phyloP scores from a whole-genome alignment of 2,329 filamentous ascomycete genomes.

The Aureobasidium sp. region DNA sequence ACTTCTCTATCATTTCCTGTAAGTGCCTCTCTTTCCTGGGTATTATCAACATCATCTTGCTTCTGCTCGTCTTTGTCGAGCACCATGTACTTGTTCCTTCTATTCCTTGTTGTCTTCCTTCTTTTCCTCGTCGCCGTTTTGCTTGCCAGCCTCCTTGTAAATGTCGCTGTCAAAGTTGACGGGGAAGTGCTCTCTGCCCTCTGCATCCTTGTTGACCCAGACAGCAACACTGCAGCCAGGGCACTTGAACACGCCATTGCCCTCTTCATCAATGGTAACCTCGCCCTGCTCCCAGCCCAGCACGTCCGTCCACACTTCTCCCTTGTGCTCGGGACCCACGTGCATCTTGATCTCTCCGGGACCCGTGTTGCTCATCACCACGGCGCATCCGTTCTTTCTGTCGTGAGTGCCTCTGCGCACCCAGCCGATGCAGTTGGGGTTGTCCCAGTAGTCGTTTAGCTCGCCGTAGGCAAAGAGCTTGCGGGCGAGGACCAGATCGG shows the following conservation, averaged over 20 bases:
- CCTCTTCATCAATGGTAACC: conserved; percentile 52
- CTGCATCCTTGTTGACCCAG: conserved; percentile 53
- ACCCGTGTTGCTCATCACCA: conserved; percentile 33
- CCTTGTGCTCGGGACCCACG: conserved; percentile 45
- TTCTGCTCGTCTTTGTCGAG: neutral
- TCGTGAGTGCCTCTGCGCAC: conserved; percentile 46
- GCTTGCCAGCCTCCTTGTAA: conserved; percentile 16
- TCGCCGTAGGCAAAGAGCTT: conserved; percentile 59
- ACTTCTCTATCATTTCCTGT: neutral
- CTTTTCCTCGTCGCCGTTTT: neutral
- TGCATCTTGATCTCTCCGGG: conserved; percentile 50
- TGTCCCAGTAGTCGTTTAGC: conserved; percentile 57
- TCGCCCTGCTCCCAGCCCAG: conserved; percentile 50
- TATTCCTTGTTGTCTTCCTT: neutral
- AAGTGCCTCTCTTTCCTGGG: neutral
- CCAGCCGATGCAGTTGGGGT: conserved; percentile 55
- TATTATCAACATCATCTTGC: neutral
- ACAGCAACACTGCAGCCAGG: conserved; percentile 50
- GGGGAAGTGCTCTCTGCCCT: conserved; percentile 44
- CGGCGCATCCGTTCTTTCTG: conserved; percentile 47
- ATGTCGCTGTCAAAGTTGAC: conserved; percentile 24
- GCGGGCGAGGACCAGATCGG: conserved; percentile 53
- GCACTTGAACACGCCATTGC: conserved; percentile 53
- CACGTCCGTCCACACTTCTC: conserved; percentile 59
- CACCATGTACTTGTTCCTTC: neutral